These are phyloP conservation scores for Diaporthe humulicola DNA, from an alignment of 2,329 filamentous ascomycete species.

Conservation along the genomic window DNA sequence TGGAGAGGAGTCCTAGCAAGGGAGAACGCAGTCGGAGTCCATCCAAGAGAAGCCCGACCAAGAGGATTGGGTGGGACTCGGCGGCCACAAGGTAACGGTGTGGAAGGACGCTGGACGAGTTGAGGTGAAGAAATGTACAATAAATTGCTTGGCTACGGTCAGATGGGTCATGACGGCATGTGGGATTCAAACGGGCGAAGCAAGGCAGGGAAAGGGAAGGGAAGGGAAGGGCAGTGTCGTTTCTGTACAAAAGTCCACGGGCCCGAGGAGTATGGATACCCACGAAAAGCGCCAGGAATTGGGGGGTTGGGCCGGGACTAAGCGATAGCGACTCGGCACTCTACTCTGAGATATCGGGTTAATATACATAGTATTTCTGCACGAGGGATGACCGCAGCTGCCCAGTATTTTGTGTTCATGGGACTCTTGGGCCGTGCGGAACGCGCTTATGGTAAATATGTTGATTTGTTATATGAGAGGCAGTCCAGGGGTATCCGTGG, in stretches of 20 bases:
- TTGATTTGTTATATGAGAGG: not conserved
- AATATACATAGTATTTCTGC: constrained; percentile 11
- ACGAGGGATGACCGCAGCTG: not conserved
- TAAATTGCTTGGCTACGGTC: not conserved
- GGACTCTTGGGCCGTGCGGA: not conserved
- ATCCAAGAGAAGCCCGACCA: not conserved
- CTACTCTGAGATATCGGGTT: not conserved
- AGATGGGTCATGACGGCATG: not conserved
- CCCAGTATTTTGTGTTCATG: not conserved
- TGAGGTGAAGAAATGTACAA: not conserved
- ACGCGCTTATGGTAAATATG: not conserved
- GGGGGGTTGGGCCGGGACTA: not conserved
- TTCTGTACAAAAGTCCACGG: not conserved
- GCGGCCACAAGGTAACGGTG: too few relatives aligned
- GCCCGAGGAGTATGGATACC: constrained; percentile 11
- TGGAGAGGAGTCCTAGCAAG: constrained; percentile 53
- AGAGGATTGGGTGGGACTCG: constrained; percentile 1
- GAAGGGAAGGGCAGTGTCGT: not conserved
- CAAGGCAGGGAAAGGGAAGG: not conserved
- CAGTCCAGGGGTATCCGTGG: too few relatives aligned
- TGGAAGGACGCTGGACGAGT: not conserved
- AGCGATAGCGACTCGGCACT: not conserved
- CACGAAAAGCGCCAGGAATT: constrained; percentile 6
- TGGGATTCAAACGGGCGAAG: not conserved
- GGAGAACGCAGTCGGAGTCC: constrained; percentile 46